These are phyloP conservation scores for Fusarium pseudocircinatum DNA, from an alignment of 2,329 filamentous ascomycete genomes.

Conservation along the genomic window DNA sequence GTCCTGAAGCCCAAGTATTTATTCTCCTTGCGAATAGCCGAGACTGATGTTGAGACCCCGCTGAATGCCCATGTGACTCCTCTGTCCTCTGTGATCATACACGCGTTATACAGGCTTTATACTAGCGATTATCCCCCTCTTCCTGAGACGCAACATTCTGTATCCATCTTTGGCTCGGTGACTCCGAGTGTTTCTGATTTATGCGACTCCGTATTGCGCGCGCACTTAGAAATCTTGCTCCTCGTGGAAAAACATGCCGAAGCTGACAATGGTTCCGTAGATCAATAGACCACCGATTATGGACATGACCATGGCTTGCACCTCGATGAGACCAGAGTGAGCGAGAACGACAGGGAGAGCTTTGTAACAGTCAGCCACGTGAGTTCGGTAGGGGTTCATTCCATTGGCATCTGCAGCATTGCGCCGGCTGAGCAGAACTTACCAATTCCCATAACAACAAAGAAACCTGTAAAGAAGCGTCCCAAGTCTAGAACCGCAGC, in stretches of 20 bases:
- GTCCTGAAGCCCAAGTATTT: not conserved
- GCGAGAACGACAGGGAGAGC: conserved; percentile 89
- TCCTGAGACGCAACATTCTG: conserved; percentile 4
- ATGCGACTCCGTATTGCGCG: not conserved
- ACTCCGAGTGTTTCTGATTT: not conserved
- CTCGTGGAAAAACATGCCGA: conserved; percentile 98
- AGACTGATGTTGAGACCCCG: conserved; percentile 22
- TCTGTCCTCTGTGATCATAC: conserved; percentile 33
- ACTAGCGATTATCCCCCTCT: conserved; percentile 20
- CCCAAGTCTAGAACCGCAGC: conserved; percentile 92
- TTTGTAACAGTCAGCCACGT: conserved; percentile 51
- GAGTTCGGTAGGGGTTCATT: not conserved
- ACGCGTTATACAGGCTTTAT: conserved; percentile 25
- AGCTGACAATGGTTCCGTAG: conserved; percentile 98
- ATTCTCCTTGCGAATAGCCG: conserved; percentile 17
- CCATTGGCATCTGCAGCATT: not conserved
- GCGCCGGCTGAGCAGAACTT: conserved; percentile 51
- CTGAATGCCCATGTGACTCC: conserved; percentile 33
- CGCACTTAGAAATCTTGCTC: conserved; percentile 86
- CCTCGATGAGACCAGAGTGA: conserved; percentile 82
- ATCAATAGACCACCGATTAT: conserved; percentile 92
- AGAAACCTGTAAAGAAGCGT: conserved; percentile 91
- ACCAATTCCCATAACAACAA: conserved; percentile 98
- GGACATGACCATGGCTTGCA: conserved; percentile 94
- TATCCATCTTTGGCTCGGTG: not conserved